Evolutionary conservation across 73 alveolate species (phyloP).

Genomic region (Paramecium primaurelia): DNA sequence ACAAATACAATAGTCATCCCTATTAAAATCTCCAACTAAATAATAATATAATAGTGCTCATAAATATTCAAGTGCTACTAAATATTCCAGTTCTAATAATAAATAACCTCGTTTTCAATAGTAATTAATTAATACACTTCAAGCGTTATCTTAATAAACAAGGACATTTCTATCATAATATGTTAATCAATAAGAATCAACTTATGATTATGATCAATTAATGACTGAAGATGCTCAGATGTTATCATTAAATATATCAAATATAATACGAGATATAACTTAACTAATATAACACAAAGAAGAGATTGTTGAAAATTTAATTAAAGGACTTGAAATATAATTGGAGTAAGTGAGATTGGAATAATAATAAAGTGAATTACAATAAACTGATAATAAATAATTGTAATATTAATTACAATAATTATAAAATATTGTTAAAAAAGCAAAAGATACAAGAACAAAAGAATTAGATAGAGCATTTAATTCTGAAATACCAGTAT

Average conservation of each 20-base stretch:
- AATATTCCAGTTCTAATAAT: not conserved
- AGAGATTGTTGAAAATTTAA: not conserved
- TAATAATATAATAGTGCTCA: not conserved
- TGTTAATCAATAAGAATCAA: not conserved
- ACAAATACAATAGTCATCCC: not conserved
- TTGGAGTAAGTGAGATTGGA: not conserved
- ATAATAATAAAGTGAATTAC: not conserved
- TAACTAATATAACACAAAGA: not conserved
- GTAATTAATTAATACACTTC: not conserved
- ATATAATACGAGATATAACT: not conserved
- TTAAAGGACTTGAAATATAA: not conserved
- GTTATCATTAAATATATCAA: not conserved
- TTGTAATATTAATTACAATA: not conserved
- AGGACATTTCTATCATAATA: not conserved
- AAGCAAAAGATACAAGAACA: not conserved
- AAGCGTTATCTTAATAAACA: not conserved
- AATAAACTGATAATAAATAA: not conserved
- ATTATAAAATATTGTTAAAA: not conserved
- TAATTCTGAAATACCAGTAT: not conserved
- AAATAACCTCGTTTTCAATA: not conserved
- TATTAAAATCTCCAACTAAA: not conserved
- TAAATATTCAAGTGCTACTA: not conserved
- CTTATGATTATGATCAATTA: not conserved
- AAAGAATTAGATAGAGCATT: not conserved
- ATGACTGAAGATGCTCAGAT: not conserved